Evolutionary conservation across 768 basidiomycete species (phyloP), one percentile per base, ranked within the genome.

Genomic region (Mycena albidolilacea): DNA sequence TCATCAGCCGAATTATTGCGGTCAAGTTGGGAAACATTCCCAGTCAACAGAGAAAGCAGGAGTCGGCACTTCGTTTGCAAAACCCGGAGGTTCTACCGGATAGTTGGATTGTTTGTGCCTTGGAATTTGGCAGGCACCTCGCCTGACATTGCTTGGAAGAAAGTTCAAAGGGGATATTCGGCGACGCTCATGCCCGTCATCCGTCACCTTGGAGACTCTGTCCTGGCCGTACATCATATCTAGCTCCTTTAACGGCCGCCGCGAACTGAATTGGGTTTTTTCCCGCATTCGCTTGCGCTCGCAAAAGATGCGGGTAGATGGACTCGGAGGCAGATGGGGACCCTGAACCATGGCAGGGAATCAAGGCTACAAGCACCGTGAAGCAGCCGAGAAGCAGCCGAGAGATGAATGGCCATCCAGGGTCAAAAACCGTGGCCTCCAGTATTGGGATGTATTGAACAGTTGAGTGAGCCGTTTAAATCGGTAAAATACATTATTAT

Each of bases 401-500:
- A 17, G 19, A 50, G n/a, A 6, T 8, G n/a, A 8, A n/a, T 14
- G 14, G 1, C 46, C 46, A 46, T 12, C 7, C 14, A 50, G 48
- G 48, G 48, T 50, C 48, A n/a, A 17, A 46, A 17, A 17, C 7
- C 19, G 5, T 17, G n/a, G 5, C n/a, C 6, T 17, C 7, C 19
- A 7, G 4, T 2, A n/a, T n/a, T n/a, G 35, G 17, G 37, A 38
- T 39, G 57, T 35, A 58, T 58, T 38, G 37, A 50, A 50, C n/a
- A 50, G 19, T 68, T 66, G 67, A 54, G 44, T 69, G 61, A 44
- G 55, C 46, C 35, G 35, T 67, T 23, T 67, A 39, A 23, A 65
- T 66, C 44, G 69, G 66, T 77, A 73, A 78, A 78, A 79, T 78
- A 77, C 43, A 72, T 69, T 67, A 54, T 75, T 75, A 59, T 79